Conservation (phyloP, 1,139 yeast species). For the Schwanniomyces etchellsii region DNA sequence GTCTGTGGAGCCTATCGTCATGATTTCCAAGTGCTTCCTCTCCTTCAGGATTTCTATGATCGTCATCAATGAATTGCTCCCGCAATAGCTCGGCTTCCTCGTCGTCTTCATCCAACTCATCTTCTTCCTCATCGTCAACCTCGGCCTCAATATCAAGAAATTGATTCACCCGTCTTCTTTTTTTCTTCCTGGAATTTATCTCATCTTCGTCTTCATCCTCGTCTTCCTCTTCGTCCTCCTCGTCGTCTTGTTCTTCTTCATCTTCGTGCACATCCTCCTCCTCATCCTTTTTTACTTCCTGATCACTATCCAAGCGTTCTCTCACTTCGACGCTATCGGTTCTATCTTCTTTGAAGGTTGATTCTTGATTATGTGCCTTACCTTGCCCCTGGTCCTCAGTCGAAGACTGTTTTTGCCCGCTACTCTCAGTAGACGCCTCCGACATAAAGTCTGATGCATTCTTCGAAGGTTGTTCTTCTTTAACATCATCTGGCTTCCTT, state of each 20-base stretch:
- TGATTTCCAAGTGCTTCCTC: slow-evolving; percentile 41
- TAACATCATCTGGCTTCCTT: no score
- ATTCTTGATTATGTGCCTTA: no score
- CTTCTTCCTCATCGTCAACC: slow-evolving; percentile 97
- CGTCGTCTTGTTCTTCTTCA: slow-evolving; percentile 7
- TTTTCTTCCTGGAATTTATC: slow-evolving; percentile 52
- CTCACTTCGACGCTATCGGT: slow-evolving; percentile 5
- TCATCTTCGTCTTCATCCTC: slow-evolving; percentile 39
- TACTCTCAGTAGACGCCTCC: slow-evolving; percentile 5
- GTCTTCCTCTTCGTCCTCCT: slow-evolving; percentile 9
- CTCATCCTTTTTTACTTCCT: slow-evolving; percentile 7
- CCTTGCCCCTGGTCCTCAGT: slow-evolving; percentile 7
- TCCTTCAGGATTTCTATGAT: slow-evolving; percentile 49
- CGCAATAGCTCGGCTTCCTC: slow-evolving; percentile 83
- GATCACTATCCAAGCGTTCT: no score
- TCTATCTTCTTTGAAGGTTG: no score
- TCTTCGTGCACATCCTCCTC: slow-evolving; percentile 7
- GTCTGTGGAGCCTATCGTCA: slow-evolving; percentile 79
- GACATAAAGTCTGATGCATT: no score
- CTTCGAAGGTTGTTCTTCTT: slow-evolving; percentile 5
- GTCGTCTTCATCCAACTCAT: slow-evolving; percentile 80
- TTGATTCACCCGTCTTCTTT: slow-evolving; percentile 74
- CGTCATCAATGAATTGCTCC: slow-evolving; percentile 79
- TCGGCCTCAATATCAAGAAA: slow-evolving; percentile 99
- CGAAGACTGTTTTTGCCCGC: no score